phyloP scores from a whole-genome alignment of 1,139 yeast species.

The Magnusiomyces suaveolens region DNA sequence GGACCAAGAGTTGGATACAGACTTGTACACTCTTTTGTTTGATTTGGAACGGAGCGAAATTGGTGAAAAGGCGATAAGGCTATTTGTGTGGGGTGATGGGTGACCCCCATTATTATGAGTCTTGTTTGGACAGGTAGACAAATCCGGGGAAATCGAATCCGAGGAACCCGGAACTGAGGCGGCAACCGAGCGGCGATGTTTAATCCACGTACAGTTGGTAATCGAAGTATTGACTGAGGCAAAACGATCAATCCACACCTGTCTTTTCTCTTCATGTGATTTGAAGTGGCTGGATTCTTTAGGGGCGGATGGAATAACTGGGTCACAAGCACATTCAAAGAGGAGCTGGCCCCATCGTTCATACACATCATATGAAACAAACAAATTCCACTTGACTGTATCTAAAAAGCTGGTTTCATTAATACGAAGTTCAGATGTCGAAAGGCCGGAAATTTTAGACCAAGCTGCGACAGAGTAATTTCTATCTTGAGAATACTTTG shows the following conservation, averaged over 20 bases:
- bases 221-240: background rate
- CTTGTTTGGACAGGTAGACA: too few relatives aligned
- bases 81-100: too few relatives aligned
- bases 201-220: background rate
- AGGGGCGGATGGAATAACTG: background rate
- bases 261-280: background rate
- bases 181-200: background rate
- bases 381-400: conserved; percentile 47
- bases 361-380: conserved; percentile 42
- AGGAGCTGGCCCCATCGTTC: conserved; percentile 42
- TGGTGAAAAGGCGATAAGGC: too few relatives aligned
- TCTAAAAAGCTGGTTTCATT: conserved; percentile 50
- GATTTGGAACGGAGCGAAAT: too few relatives aligned
- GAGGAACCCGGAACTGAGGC: background rate
- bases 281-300: background rate
- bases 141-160: background rate
- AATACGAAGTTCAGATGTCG: conserved; percentile 39
- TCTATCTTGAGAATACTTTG: conserved; percentile 65
- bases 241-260: background rate
- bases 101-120: too few relatives aligned
- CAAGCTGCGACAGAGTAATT: conserved; percentile 64
- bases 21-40: too few relatives aligned
- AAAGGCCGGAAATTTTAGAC: conserved; percentile 63
- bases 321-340: conserved; percentile 21
- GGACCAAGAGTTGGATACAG: too few relatives aligned